Evolutionary conservation across 2,329 filamentous ascomycete species (phyloP).

Genomic region (Scortechinia acanthostroma): DNA sequence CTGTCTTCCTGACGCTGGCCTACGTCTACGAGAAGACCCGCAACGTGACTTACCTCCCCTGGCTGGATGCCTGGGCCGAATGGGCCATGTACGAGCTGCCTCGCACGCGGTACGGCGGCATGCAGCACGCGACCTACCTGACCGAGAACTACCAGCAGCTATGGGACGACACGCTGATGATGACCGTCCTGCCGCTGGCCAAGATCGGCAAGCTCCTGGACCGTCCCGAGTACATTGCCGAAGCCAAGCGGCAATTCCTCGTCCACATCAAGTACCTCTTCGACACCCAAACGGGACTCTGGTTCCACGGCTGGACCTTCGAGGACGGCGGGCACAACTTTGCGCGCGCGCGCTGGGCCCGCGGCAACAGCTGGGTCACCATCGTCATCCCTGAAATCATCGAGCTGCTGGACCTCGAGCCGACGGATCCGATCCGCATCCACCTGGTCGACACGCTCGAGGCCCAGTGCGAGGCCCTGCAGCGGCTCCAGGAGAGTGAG

Average conservation of each 20-base stretch:
- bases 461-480: conserved; percentile 62
- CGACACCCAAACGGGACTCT: conserved; percentile 65
- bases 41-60: conserved; percentile 64
- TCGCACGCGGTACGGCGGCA: conserved; percentile 63
- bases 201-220: conserved; percentile 70
- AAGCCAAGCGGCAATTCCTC: conserved; percentile 73
- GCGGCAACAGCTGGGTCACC: conserved; percentile 69
- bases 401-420: conserved; percentile 58
- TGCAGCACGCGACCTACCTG: conserved; percentile 72
- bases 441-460: conserved; percentile 56
- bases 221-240: conserved; percentile 67
- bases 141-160: conserved; percentile 67
- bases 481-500: conserved; percentile 45
- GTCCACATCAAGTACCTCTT: conserved; percentile 74
- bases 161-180: conserved; percentile 84
- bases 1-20: conserved; percentile 68
- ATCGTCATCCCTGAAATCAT: conserved; percentile 80
- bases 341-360: conserved; percentile 46
- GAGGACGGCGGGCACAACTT: conserved; percentile 59
- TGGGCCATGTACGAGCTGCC: conserved; percentile 75
- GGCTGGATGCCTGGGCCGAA: conserved; percentile 75
- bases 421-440: conserved; percentile 49
- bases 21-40: conserved; percentile 71
- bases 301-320: conserved; percentile 79
- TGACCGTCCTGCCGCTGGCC: conserved; percentile 74